Conservation (phyloP, 192 early-diverging fungal genomes). For the Coemansia sp. region DNA sequence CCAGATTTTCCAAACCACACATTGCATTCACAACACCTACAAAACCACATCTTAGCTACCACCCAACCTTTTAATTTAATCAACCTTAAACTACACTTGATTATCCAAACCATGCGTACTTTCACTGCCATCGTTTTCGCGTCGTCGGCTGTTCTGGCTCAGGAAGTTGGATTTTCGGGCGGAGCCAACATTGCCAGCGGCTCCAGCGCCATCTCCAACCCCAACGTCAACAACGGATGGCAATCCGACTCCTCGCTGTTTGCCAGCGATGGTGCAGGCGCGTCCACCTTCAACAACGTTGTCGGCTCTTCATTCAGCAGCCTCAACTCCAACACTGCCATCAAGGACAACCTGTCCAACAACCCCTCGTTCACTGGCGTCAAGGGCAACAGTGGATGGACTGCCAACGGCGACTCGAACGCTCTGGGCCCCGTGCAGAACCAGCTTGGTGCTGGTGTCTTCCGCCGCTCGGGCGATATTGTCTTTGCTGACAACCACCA, state of each 20-base stretch:
- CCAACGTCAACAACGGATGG: slow-evolving; percentile 52
- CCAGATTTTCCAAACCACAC: too few relatives aligned
- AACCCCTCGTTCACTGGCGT: slow-evolving; percentile 32
- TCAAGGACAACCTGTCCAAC: slow-evolving; percentile 52
- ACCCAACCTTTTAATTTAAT: too few relatives aligned
- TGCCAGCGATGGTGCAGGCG: slow-evolving; percentile 4
- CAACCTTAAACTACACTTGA: background rate
- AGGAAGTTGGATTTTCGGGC: slow-evolving; percentile 41
- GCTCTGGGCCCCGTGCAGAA: slow-evolving; percentile 43
- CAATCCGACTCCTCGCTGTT: slow-evolving; percentile 44
- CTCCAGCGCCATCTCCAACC: slow-evolving; percentile 43
- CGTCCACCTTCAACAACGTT: slow-evolving; percentile 37
- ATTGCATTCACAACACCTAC: too few relatives aligned
- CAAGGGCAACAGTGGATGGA: slow-evolving; percentile 52
- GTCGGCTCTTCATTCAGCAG: slow-evolving; percentile 37
- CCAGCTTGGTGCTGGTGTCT: slow-evolving; percentile 19
- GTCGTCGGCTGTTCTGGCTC: slow-evolving; percentile 23
- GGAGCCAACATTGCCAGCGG: slow-evolving; percentile 26
- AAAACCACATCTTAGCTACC: too few relatives aligned
- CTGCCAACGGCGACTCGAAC: slow-evolving; percentile 50
- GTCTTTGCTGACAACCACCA: slow-evolving; percentile 41
- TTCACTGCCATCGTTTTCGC: slow-evolving; percentile 37
- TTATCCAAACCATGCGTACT: slow-evolving; percentile 30
- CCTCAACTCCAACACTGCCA: slow-evolving; percentile 39
- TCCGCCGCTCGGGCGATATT: slow-evolving; percentile 25